Base-by-base conservation (phyloP, 176 grass and related monocot species). In the Eragrostis curvula region DNA sequence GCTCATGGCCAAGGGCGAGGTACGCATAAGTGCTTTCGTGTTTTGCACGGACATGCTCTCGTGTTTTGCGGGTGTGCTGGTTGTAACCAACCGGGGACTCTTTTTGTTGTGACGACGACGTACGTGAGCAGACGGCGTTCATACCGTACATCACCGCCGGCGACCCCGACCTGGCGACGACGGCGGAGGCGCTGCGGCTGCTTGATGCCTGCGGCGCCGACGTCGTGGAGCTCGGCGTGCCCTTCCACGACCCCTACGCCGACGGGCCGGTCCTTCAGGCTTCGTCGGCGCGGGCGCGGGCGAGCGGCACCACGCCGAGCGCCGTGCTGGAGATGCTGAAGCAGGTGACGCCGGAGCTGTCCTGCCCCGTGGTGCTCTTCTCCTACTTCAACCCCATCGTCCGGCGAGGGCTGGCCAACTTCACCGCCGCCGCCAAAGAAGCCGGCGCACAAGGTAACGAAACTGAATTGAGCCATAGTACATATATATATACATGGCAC, bases 61-160 rank as follows among this genome's bases (percentile, higher is more conserved):
- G 16, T 62, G 9, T 59, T 36, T 30, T 25, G 56, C 24, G 52
- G 20, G 30, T 0, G 21, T 62, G 39, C 8, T 9, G 16, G 8
- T 73, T 9, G 7, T 30, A 7, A 48, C 1, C n/a, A n/a, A n/a
- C n/a, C n/a, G n/a, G 27, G 25, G 29, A 59, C 43, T 45, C 3
- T 0, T 9, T 0, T 36, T 2, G 6, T 48, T 36, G 25, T 62
- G 49, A 36, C 32, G 4, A 36, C 2, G 4, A 36, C 2, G 4
- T 30, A 15, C 0, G 8, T 14, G 39, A 2, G 61, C 86, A 79
- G 87, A 80, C 62, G 44, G 76, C 87, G 81, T 71, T 98, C 75
- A 88, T 98, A 61, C 92, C 92, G 30, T 98, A 94, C 75, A 88
- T 98, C 51, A 98, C 92, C 45, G 90, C 92, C 76, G 96, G 92